Percentiles rank a stretch among this genome's conserved stretches.
phyloP scores from a whole-genome alignment of 2,329 filamentous ascomycete species.

The Fusarium denticulatum region DNA sequence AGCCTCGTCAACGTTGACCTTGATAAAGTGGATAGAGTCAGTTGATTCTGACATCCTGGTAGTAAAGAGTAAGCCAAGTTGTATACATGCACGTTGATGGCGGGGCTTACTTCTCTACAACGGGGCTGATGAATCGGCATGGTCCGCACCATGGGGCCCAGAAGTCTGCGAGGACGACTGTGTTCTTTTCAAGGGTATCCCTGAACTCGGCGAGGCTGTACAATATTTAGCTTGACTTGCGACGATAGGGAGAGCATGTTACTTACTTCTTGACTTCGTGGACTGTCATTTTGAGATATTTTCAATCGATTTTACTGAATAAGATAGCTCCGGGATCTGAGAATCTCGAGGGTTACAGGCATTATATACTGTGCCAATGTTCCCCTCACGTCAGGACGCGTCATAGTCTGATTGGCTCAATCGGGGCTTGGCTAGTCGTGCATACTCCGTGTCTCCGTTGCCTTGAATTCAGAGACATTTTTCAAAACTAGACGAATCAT shows the following conservation, averaged over 20 bases:
- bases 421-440: not conserved
- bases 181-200: not conserved
- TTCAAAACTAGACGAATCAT: not conserved
- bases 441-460: not conserved
- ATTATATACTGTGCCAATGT: not conserved
- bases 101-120: not conserved
- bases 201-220: not conserved
- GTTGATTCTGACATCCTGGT: not conserved
- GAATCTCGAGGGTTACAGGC: not conserved
- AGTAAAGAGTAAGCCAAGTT: not conserved
- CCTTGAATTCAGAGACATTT: not conserved
- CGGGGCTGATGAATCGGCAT: not conserved
- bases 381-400: not conserved
- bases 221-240: accelerated
- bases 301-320: not conserved
- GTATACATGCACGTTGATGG: accelerated
- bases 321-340: accelerated
- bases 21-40: not conserved
- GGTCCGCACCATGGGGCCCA: conserved; percentile 20
- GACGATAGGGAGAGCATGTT: accelerated
- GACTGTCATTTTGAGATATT: not conserved
- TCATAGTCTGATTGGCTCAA: not conserved
- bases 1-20: not conserved
- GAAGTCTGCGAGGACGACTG: not conserved
- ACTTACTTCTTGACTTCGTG: not conserved